These are phyloP conservation scores for Limnanthes douglasii DNA, from an alignment of 345 rosid genomes.

Conservation along the genomic window DNA sequence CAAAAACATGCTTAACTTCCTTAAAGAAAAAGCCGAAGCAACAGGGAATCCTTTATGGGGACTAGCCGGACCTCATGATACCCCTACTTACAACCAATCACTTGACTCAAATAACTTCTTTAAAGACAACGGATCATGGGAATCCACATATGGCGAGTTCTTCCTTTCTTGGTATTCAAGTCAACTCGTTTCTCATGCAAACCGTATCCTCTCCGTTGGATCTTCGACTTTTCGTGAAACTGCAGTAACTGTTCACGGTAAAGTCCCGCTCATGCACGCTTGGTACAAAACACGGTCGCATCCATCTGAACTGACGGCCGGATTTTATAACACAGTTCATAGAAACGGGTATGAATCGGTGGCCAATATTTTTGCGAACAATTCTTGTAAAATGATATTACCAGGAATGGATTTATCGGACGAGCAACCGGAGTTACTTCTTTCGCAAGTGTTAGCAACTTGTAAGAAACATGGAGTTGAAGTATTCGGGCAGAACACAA, in stretches of 20 bases:
- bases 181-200: slow-evolving; percentile 53
- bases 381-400: slow-evolving; percentile 70
- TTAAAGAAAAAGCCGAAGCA: slow-evolving; percentile 57
- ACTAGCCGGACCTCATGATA: slow-evolving; percentile 86
- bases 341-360: slow-evolving; percentile 54
- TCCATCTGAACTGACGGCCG: slow-evolving; percentile 70
- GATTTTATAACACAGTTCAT: slow-evolving; percentile 42
- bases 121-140: slow-evolving; percentile 86
- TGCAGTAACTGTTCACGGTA: slow-evolving; percentile 31
- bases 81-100: slow-evolving; percentile 36
- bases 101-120: slow-evolving; percentile 43
- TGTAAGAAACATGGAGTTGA: slow-evolving; percentile 50
- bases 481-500: slow-evolving; percentile 64
- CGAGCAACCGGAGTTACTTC: slow-evolving; percentile 43
- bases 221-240: slow-evolving; percentile 26
- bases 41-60: slow-evolving; percentile 80
- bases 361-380: slow-evolving; percentile 44
- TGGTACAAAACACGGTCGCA: slow-evolving; percentile 67
- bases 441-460: slow-evolving; percentile 36
- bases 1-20: slow-evolving; percentile 52
- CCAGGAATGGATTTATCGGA: slow-evolving; percentile 83
- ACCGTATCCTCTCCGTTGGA: slow-evolving; percentile 54
- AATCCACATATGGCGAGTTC: slow-evolving; percentile 62
- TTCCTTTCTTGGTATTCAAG: slow-evolving; percentile 84
- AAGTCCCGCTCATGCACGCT: slow-evolving; percentile 51